phyloP scores from a whole-genome alignment of 1,284 basidiomycete genomes.

The Nidula niveotomentosa region DNA sequence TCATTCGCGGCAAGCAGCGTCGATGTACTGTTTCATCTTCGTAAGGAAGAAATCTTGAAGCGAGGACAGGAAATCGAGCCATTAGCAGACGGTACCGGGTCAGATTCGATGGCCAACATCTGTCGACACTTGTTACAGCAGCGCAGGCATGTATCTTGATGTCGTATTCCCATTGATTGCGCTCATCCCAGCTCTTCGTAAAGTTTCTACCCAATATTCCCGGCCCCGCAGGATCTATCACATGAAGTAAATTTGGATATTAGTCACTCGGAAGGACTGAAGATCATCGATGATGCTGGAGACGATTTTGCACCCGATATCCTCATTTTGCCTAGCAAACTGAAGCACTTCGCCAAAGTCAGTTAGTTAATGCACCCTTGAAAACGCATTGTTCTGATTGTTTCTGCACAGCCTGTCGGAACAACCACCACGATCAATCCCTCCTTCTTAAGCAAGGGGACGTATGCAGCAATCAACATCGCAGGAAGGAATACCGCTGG shows the following conservation, averaged over 20 bases:
- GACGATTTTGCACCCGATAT: conserved; percentile 71
- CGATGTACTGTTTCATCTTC: conserved; percentile 88
- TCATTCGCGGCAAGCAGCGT: conserved; percentile 79
- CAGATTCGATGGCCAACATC: conserved; percentile 77
- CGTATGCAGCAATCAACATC: conserved; percentile 47
- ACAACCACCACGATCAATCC: conserved; percentile 72
- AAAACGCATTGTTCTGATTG: no score
- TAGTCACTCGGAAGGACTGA: conserved; percentile 63
- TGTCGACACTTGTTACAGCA: conserved; percentile 86
- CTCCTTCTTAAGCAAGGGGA: conserved; percentile 60
- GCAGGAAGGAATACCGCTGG: conserved; percentile 16
- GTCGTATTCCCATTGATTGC: no score
- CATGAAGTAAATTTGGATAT: conserved; percentile 88
- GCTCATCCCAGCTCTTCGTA: no score
- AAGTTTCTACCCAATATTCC: conserved; percentile 96
- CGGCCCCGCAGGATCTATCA: conserved; percentile 72
- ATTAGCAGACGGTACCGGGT: conserved; percentile 45
- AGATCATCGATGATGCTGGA: conserved; percentile 39
- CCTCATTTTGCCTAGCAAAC: conserved; percentile 79
- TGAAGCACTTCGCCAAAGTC: conserved; percentile 88
- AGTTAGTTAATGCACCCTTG: conserved; percentile 15
- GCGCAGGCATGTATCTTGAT: conserved; percentile 58
- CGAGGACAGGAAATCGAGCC: conserved; percentile 67
- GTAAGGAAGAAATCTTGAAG: conserved; percentile 81
- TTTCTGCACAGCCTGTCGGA: conserved; percentile 35